phyloP scores from a whole-genome alignment of 306 rosid species.

The Castanospermum australe region DNA sequence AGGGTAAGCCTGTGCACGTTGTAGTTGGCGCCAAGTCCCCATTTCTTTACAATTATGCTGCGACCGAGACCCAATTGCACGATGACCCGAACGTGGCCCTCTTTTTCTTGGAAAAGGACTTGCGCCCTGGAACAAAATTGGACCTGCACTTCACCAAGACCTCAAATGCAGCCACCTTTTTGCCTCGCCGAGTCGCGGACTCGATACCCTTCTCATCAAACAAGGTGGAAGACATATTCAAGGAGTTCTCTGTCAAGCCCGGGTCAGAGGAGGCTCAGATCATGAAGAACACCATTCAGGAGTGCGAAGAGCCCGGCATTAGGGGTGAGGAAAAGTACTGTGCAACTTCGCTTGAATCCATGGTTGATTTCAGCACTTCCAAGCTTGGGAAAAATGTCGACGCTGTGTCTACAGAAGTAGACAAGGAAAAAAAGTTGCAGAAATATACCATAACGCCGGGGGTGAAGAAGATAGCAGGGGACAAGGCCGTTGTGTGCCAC shows the following conservation, averaged over 20 bases:
- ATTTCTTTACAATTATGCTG: neutral
- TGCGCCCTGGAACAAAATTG: slow-evolving; percentile 43
- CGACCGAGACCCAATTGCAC: slow-evolving; percentile 56
- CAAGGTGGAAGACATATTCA: slow-evolving; percentile 39
- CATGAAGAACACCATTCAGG: slow-evolving; percentile 49
- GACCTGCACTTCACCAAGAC: slow-evolving; percentile 46
- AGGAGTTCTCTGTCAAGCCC: slow-evolving; percentile 39
- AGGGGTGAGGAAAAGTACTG: slow-evolving; percentile 74
- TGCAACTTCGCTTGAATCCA: slow-evolving; percentile 84
- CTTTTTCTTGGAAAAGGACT: slow-evolving; percentile 71
- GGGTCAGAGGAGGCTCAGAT: slow-evolving; percentile 44
- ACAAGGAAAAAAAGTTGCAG: slow-evolving; percentile 39
- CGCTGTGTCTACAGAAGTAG: slow-evolving; percentile 62
- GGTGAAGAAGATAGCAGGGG: slow-evolving; percentile 39
- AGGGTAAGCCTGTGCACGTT: slow-evolving; percentile 63
- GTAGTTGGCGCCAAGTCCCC: slow-evolving; percentile 37
- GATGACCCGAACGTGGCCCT: slow-evolving; percentile 55
- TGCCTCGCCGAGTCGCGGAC: slow-evolving; percentile 47
- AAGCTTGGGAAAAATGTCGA: slow-evolving; percentile 56
- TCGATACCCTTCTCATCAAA: slow-evolving; percentile 68
- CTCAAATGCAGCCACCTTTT: slow-evolving; percentile 36
- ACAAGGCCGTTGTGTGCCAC: slow-evolving; percentile 67
- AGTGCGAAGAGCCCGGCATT: slow-evolving; percentile 48
- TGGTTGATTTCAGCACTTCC: slow-evolving; percentile 74
- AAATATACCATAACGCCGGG: slow-evolving; percentile 40